These are phyloP conservation scores for Trypanosoma brucei DNA, from an alignment of 208 protist genomes.

Conservation along the genomic window DNA sequence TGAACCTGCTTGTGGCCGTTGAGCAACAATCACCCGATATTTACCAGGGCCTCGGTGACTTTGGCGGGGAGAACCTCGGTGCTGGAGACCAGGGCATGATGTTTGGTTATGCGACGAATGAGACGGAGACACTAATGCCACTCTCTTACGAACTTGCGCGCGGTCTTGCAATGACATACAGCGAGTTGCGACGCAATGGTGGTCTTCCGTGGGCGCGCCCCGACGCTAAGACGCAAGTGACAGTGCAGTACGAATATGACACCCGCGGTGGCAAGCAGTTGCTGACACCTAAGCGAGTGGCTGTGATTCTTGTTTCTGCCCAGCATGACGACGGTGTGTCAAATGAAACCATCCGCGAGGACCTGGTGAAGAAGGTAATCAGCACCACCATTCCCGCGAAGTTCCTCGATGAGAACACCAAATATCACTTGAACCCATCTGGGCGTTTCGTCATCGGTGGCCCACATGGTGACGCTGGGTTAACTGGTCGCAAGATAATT, in stretches of 20 bases:
- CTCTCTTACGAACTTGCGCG: slow-evolving; percentile 6
- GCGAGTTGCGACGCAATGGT: slow-evolving; percentile 3
- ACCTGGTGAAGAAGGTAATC: slow-evolving; percentile 4
- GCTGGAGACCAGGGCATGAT: slow-evolving; percentile 7
- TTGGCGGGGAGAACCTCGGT: slow-evolving; percentile 3
- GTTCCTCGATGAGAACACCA: background rate
- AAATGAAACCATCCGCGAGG: slow-evolving; percentile 6
- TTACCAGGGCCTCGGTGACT: slow-evolving; percentile 6
- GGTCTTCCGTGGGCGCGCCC: slow-evolving; percentile 1
- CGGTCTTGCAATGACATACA: slow-evolving; percentile 2
- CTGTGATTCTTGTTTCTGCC: slow-evolving; percentile 3
- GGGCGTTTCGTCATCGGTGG: slow-evolving; percentile 3
- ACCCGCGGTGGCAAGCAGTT: slow-evolving; percentile 6
- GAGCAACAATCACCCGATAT: slow-evolving; percentile 7
- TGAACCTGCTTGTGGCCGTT: slow-evolving; percentile 5
- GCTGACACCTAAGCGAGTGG: slow-evolving; percentile 2
- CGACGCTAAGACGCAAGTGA: slow-evolving; percentile 6
- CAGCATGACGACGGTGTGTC: slow-evolving; percentile 1
- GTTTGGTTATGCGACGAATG: slow-evolving; percentile 6
- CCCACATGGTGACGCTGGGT: slow-evolving; percentile 2
- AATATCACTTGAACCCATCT: slow-evolving; percentile 8
- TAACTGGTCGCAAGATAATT: slow-evolving; percentile 6
- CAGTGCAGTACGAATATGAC: slow-evolving; percentile 7
- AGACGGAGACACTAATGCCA: slow-evolving; percentile 8
- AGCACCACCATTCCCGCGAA: background rate